Conservation (phyloP, 495 filamentous ascomycete genomes). For the Cladorrhinum samala region DNA sequence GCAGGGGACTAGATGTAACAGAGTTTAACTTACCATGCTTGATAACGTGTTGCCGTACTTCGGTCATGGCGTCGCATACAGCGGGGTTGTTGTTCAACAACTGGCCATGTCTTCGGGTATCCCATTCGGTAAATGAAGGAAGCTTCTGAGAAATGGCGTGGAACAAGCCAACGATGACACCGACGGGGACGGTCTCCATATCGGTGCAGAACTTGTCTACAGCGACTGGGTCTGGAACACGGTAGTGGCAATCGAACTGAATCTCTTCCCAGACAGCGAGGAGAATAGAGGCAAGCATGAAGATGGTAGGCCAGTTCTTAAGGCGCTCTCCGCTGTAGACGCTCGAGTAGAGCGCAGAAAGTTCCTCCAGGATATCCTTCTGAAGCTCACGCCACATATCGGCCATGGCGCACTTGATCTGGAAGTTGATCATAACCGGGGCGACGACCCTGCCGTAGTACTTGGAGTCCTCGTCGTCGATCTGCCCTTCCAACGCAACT, state of each 20-base stretch:
- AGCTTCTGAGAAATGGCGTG: conserved; percentile 92
- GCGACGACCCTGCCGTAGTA: conserved; percentile 83
- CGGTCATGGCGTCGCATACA: conserved; percentile 89
- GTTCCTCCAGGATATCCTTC: conserved; percentile 88
- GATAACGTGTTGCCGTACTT: conserved; percentile 80
- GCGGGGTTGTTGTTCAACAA: conserved; percentile 79
- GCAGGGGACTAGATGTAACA: too few species aligned
- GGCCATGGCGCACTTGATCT: conserved; percentile 89
- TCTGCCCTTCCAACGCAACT: conserved; percentile 68
- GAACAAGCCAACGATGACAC: conserved; percentile 91
- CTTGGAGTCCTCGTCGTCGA: conserved; percentile 68
- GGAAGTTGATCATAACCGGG: conserved; percentile 97
- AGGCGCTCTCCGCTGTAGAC: conserved; percentile 90
- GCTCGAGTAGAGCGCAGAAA: conserved; percentile 81
- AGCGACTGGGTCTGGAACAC: conserved; percentile 69
- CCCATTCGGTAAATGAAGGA: conserved; percentile 85
- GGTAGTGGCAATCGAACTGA: conserved; percentile 94
- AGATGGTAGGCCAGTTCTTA: conserved; percentile 97
- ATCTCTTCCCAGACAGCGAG: conserved; percentile 94
- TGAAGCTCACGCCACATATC: conserved; percentile 95
- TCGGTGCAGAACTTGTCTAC: conserved; percentile 90
- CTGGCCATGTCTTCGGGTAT: conserved; percentile 79
- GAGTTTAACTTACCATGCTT: conserved; percentile 71
- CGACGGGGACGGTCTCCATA: conserved; percentile 90
- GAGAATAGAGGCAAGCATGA: conserved; percentile 85